Base-by-base conservation (phyloP, 164 flowering plant species). In the Platanus orientalis region DNA sequence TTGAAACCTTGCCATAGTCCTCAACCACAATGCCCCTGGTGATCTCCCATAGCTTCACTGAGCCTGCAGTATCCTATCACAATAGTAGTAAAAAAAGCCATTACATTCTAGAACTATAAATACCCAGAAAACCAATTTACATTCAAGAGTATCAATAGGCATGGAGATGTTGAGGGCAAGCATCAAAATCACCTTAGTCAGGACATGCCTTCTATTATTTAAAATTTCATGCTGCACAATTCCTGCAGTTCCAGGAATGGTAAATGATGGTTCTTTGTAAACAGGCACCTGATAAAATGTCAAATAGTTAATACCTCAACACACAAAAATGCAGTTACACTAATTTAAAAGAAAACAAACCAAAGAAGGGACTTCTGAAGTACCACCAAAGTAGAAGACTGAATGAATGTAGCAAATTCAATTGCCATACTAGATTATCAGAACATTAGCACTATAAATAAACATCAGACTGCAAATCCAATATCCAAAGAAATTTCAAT, bases 11-110 rank as follows among this genome's bases (percentile, higher is more conserved):
- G 64, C 99, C 99, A 77, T 85, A 94, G 73, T 94, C 92, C 73
- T 91, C 87, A 66, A 86, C 76, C 54, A 94, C 96, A 66, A 81
- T 48, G 6, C 99, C 99, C 68, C 80, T 77, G 7, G 99, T 94
- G 49, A 94, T 85, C 75, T 94, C 99, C 99, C 99, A 94, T 58
- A 91, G 79, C 76, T 94, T 89, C 65, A 92, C 97, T 26, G 87
- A 79, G 61, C 84, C 99, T 60, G 75, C 79, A 56, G 97, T 77
- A 67, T 94, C 99, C 99, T 94, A 67, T 52, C 11, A 69, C 0
- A 16, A 63, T 56, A 49, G 21, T 28, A 28, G 36, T 17, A 23
- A 0, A 27, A 28, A n/a, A 23, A 28, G 5, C n/a, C n/a, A 20
- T 53, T 39, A 60, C 21, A 10, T 53, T 60, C 4, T 3, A 27